Conservation (phyloP, 169 alveolate species). For the Plasmodium coatneyi region DNA sequence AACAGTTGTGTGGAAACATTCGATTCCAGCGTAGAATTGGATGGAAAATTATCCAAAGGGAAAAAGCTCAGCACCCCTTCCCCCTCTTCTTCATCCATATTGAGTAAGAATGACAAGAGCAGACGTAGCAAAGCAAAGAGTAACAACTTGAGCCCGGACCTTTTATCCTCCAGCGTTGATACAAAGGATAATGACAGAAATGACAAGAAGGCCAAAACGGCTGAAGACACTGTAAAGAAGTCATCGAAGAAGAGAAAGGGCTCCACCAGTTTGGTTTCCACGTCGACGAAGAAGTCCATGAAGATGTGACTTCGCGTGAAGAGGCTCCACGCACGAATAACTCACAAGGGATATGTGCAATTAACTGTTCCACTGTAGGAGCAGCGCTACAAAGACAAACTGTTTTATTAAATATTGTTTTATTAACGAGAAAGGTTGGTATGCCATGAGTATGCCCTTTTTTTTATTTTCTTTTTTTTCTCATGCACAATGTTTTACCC, state of each 20-base stretch:
- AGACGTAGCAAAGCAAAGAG: conserved; percentile 19
- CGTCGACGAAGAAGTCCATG: conserved; percentile 38
- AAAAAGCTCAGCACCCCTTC: conserved; percentile 17
- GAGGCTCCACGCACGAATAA: not conserved
- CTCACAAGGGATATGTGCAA: not conserved
- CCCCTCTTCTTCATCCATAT: conserved; percentile 1
- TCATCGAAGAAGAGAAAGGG: conserved; percentile 48
- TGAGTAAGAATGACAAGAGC: conserved; percentile 40
- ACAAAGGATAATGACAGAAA: conserved; percentile 29
- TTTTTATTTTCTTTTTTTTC: not conserved
- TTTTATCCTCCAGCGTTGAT: conserved; percentile 35
- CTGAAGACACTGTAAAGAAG: conserved; percentile 32
- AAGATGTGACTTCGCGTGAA: conserved; percentile 6
- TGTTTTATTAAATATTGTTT: not conserved
- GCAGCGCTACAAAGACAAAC: not conserved
- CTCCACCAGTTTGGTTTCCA: conserved; percentile 17
- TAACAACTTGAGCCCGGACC: not conserved
- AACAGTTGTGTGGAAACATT: not conserved
- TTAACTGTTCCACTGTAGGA: not conserved
- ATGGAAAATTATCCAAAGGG: conserved; percentile 28
- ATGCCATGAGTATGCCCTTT: not conserved
- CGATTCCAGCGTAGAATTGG: conserved; percentile 1
- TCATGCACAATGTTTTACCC: not conserved
- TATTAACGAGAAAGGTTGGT: not conserved
- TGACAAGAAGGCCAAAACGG: conserved; percentile 37